Evolutionary conservation across 139 green algal genomes (phyloP).

Genomic region (Chlorella sp.): DNA sequence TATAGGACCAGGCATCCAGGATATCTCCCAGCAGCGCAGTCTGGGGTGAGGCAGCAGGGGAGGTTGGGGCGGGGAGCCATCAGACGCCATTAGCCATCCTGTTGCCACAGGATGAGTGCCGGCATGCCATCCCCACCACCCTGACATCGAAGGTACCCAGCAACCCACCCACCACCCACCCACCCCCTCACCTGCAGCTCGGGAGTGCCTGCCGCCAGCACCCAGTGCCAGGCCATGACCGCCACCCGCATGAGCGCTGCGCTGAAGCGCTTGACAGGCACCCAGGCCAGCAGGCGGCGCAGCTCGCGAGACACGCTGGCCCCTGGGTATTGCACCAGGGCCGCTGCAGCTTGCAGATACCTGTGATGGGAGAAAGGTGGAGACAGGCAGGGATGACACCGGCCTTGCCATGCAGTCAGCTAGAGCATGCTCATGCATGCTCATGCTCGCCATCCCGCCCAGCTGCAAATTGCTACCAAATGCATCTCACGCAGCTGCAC

Average conservation of each 20-base stretch:
- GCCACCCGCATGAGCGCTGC: constrained; percentile 60
- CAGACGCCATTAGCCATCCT: neutral
- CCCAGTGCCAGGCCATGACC: constrained; percentile 71
- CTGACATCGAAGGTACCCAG: no score
- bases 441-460: no score
- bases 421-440: no score
- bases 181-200: constrained; percentile 8
- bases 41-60: constrained; percentile 30
- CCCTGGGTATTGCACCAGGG: constrained; percentile 31
- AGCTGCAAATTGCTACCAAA: no score
- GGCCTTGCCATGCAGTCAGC: no score
- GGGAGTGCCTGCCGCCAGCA: constrained; percentile 42
- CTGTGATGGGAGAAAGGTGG: constrained; percentile 3
- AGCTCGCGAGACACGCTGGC: constrained; percentile 14
- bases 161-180: no score
- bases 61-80: neutral
- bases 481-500: no score
- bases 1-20: constrained; percentile 64
- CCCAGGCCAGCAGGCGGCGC: constrained; percentile 55
- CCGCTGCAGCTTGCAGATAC: constrained; percentile 51
- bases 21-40: constrained; percentile 64
- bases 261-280: constrained; percentile 50
- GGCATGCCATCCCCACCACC: neutral
- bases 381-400: no score
- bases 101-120: neutral